Base-by-base conservation (phyloP, 2,329 filamentous ascomycete genomes). In the Cucurbitaria berberidis region DNA sequence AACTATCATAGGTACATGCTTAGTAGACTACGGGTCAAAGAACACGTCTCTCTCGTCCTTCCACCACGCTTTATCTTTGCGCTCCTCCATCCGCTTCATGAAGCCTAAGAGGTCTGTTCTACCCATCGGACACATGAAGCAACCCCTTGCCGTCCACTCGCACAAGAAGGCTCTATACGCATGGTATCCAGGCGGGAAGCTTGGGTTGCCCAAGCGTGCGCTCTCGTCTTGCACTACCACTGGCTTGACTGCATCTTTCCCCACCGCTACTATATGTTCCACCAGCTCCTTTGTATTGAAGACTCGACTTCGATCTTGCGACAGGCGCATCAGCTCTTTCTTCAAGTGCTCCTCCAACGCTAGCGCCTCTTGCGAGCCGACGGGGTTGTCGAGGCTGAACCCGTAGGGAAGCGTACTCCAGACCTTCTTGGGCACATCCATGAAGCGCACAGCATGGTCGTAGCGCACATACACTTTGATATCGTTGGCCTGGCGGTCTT, bases 81-180 rank as follows among this genome's bases (percentile, higher is more conserved):
- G 32, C 32, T 13, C 45, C 21, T 42, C 42, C 58, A 61, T 59
- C 21, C 16, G 36, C 29, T 27, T 29, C 39, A 59, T 21, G 40
- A 59, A 59, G 5, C 35, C n/a, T 21, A 47, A 15, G 8, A 59
- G 7, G 19, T 55, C 43, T 15, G 21, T 36, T 16, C 40, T 41
- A 5, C 48, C 41, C 15, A 16, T 27, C 22, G 47, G 50, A n/a
- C 40, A 21, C 45, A 56, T 21, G 35, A 61, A 55, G 27, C 46
- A 50, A 3, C 48, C 52, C 11, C 55, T 47, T 5, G 58, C 55
- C 18, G 50, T 52, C 55, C 55, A 61, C 45, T 57, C 55, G 34
- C 52, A 51, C 22, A 61, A 22, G 26, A 48, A 61, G 13, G 51
- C 34, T 13, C 49, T 13, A 48, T 59, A 59, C 19, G n/a, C 43